phyloP scores from a whole-genome alignment of 2,329 filamentous ascomycete species.

The Lachnellula arida region DNA sequence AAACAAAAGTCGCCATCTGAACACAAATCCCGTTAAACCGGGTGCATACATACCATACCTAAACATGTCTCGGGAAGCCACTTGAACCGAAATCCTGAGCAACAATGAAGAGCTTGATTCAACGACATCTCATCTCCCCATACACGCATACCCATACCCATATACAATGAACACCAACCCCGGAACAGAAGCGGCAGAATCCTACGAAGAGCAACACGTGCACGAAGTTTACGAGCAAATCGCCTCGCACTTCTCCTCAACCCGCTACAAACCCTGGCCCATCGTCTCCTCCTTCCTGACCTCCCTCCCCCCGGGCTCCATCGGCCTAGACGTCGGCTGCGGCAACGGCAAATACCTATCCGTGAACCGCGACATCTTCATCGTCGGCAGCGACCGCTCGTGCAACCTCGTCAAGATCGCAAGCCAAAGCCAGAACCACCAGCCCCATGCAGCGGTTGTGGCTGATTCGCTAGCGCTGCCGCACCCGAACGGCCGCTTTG shows the following conservation, averaged over 20 bases:
- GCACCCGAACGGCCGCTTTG: conserved; percentile 62
- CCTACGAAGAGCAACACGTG: conserved; percentile 82
- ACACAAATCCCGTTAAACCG: background rate
- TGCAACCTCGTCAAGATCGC: conserved; percentile 50
- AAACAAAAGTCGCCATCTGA: conserved; percentile 3
- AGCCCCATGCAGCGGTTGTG: conserved; percentile 63
- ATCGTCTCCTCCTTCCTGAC: conserved; percentile 77
- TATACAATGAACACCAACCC: background rate
- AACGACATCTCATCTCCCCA: conserved; percentile 10
- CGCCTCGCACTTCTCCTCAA: conserved; percentile 77
- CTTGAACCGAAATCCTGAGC: conserved; percentile 5
- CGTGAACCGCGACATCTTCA: conserved; percentile 72
- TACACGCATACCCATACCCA: background rate
- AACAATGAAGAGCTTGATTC: conserved; percentile 18
- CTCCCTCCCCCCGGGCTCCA: conserved; percentile 58
- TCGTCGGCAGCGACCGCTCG: conserved; percentile 81
- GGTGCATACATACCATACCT: background rate
- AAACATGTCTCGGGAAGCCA: conserved; percentile 19
- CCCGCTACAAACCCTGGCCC: conserved; percentile 83
- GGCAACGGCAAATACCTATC: conserved; percentile 94
- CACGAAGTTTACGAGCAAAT: conserved; percentile 89
- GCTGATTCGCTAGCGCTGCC: conserved; percentile 83
- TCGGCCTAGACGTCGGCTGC: conserved; percentile 90
- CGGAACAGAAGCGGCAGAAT: conserved; percentile 32
- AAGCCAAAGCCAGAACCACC: conserved; percentile 29